These are phyloP conservation scores for Gloeostereum incarnatum DNA, from an alignment of 768 basidiomycete species.

Conservation along the genomic window DNA sequence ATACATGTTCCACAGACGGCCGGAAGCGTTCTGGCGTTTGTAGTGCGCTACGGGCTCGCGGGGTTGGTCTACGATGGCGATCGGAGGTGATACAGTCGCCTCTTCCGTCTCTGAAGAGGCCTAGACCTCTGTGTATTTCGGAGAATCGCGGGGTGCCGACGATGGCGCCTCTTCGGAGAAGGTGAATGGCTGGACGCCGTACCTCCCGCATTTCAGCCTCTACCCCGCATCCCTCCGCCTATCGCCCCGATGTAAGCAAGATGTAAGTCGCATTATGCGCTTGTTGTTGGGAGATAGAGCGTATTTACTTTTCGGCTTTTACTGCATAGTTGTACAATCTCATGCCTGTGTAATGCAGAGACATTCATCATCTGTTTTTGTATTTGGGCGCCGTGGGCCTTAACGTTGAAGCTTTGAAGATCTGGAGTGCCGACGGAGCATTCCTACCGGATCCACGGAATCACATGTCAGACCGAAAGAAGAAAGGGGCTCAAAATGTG, in stretches of 20 bases:
- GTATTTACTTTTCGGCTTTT: constrained; percentile 1
- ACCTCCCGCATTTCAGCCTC: background rate
- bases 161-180: too few relatives aligned
- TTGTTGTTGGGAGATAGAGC: constrained; percentile 7
- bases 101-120: background rate
- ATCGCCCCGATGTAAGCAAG: background rate
- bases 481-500: constrained; percentile 13
- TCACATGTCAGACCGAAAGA: constrained; percentile 33
- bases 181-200: too few relatives aligned
- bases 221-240: background rate
- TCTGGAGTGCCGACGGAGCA: background rate
- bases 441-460: constrained; percentile 14
- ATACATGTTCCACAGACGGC: constrained; percentile 33
- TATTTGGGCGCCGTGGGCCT: background rate
- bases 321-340: too few relatives aligned
- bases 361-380: constrained; percentile 1
- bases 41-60: constrained; percentile 84
- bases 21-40: constrained; percentile 78
- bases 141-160: constrained; percentile 3
- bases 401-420: constrained; percentile 4
- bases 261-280: background rate
- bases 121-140: constrained; percentile 1
- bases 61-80: constrained; percentile 89
- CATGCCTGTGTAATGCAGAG: too few relatives aligned
- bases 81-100: constrained; percentile 69